These are phyloP conservation scores for Nymphaea colorata DNA, from an alignment of 164 flowering plant species.

Conservation along the genomic window DNA sequence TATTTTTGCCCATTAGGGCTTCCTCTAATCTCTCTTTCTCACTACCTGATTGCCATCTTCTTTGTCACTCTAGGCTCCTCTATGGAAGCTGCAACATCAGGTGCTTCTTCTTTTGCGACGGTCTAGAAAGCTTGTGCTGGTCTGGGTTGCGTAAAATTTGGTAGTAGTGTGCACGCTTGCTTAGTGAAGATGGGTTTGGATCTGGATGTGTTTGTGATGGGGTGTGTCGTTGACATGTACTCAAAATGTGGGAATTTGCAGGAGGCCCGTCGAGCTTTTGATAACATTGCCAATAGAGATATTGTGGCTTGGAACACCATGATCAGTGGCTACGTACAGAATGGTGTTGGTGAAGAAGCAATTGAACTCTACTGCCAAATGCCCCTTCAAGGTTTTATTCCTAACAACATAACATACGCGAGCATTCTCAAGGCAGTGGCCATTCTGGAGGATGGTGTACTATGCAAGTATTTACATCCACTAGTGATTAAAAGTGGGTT, in stretches of 20 bases:
- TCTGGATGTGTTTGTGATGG: slow-evolving; percentile 5
- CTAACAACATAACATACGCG: slow-evolving; percentile 2
- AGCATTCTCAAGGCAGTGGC: slow-evolving; percentile 6
- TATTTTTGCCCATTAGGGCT: too few species aligned
- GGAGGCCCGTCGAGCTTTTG: background rate
- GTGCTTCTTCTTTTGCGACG: background rate
- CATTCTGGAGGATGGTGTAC: slow-evolving; percentile 1
- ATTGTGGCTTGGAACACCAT: slow-evolving; percentile 8
- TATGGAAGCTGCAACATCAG: too few species aligned
- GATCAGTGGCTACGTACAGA: slow-evolving; percentile 8
- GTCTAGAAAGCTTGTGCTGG: slow-evolving; percentile 7
- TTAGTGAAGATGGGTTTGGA: slow-evolving; percentile 1
- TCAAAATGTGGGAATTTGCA: slow-evolving; percentile 5
- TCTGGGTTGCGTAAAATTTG: background rate
- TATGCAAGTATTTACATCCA: slow-evolving; percentile 3
- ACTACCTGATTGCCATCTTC: too few species aligned
- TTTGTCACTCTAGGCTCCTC: too few species aligned
- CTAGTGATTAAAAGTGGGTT: slow-evolving; percentile 3
- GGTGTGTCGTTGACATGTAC: slow-evolving; percentile 4
- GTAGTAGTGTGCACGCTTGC: slow-evolving; percentile 4
- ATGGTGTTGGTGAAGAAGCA: slow-evolving; percentile 3
- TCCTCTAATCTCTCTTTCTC: too few species aligned
- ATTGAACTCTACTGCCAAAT: background rate
- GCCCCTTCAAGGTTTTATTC: slow-evolving; percentile 3
- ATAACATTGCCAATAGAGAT: slow-evolving; percentile 4